Evolutionary conservation across 805 yeast species (phyloP).

Genomic region (Saccharomycopsis capsularis): DNA sequence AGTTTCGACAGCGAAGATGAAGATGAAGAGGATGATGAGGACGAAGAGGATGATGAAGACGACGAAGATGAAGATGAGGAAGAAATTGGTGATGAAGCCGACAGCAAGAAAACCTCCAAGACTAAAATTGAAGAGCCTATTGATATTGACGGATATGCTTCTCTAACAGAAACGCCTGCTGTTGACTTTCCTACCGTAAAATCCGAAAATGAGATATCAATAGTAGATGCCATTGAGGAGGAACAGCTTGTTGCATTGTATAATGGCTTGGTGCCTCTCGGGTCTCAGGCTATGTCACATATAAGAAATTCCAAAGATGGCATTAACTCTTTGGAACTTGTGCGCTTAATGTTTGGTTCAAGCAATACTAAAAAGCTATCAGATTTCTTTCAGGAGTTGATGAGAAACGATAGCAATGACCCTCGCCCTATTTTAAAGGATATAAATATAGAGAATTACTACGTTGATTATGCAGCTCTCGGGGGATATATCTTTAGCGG

Average conservation of each 20-base stretch:
- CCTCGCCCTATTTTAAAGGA: neutral
- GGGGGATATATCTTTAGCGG: constrained; percentile 9
- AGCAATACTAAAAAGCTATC: neutral
- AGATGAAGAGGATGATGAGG: constrained; percentile 1
- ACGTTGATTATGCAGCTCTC: neutral
- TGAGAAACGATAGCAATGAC: neutral
- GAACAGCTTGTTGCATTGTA: too few species aligned
- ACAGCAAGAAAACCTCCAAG: neutral
- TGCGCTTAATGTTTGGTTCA: neutral
- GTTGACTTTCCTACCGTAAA: too few species aligned
- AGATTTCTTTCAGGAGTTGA: neutral
- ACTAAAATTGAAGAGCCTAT: neutral
- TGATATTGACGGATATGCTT: too few species aligned
- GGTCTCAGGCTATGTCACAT: too few species aligned
- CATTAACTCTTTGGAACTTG: too few species aligned
- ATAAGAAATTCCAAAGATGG: too few species aligned
- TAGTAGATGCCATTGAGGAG: too few species aligned
- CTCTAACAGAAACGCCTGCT: too few species aligned
- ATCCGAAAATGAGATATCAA: too few species aligned
- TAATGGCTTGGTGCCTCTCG: too few species aligned
- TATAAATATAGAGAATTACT: neutral
- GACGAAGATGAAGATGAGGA: neutral
- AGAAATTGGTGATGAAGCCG: neutral
- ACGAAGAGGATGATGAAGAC: constrained; percentile 6
- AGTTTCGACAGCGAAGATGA: neutral